Conservation (phyloP, 2,329 filamentous ascomycete species). For the Diplodia mutila region DNA sequence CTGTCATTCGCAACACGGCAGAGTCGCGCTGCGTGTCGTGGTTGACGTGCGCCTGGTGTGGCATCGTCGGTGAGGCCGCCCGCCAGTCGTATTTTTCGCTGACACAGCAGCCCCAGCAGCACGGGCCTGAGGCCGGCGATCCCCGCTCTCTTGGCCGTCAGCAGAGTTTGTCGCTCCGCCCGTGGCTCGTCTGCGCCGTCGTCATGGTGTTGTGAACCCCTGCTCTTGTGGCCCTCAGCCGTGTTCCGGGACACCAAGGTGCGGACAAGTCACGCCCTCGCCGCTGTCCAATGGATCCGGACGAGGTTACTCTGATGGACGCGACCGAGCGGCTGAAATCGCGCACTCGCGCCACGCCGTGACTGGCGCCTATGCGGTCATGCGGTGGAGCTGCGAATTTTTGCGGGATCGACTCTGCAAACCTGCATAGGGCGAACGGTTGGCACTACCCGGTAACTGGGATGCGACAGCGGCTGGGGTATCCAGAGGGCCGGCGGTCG, state of each 20-base stretch:
- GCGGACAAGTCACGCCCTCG: not conserved
- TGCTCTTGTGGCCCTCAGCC: not conserved
- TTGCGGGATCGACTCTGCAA: not conserved
- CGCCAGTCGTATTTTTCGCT: conserved; percentile 11
- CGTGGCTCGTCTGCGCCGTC: conserved; percentile 1
- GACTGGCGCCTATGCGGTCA: not conserved
- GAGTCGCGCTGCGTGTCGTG: not conserved
- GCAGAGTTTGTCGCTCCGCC: conserved; percentile 14
- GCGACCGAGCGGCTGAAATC: not conserved
- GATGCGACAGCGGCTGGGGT: not conserved
- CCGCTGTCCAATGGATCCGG: not conserved
- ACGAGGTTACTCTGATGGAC: not conserved
- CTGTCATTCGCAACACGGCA: not conserved
- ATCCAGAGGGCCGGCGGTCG: not conserved
- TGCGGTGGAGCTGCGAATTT: conserved; percentile 20
- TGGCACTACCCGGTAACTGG: not conserved
- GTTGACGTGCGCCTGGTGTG: not conserved
- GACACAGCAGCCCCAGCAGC: conserved; percentile 3
- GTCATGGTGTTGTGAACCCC: conserved; percentile 3
- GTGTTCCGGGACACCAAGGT: conserved; percentile 9
- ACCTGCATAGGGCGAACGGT: not conserved
- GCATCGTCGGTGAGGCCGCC: not conserved
- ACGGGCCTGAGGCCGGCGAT: conserved; percentile 11
- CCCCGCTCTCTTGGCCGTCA: not conserved
- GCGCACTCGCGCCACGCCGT: not conserved